Evolutionary conservation across 495 filamentous ascomycete species (phyloP).

Genomic region (Trichoderma asperelloides): DNA sequence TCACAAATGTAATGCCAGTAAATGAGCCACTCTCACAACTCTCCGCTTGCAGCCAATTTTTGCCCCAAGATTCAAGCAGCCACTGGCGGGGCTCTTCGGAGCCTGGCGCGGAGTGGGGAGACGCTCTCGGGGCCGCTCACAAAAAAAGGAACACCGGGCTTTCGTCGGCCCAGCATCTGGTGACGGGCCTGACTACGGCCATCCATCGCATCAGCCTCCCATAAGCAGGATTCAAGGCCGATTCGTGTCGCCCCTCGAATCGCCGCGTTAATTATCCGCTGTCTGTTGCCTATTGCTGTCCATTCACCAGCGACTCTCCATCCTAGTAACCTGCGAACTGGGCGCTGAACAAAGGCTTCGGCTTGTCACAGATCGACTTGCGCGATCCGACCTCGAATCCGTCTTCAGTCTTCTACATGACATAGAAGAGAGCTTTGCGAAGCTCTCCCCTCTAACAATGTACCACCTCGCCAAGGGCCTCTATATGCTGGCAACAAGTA

Average conservation of each 20-base stretch:
- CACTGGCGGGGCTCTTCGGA: neutral
- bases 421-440: neutral
- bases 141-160: neutral
- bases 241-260: neutral
- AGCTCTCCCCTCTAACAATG: slow-evolving; percentile 41
- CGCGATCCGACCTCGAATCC: neutral
- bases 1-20: neutral
- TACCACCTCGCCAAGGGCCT: slow-evolving; percentile 94
- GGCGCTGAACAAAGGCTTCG: too few relatives aligned
- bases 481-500: slow-evolving; percentile 88
- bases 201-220: neutral
- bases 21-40: neutral
- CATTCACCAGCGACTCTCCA: too few relatives aligned
- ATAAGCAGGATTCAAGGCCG: neutral
- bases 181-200: neutral
- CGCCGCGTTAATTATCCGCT: neutral
- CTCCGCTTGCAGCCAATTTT: neutral
- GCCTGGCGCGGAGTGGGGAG: neutral
- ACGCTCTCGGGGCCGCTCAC: neutral
- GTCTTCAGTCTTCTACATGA: neutral
- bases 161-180: neutral
- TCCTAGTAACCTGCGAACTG: too few relatives aligned
- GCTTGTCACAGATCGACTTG: too few relatives aligned
- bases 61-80: neutral
- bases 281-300: neutral